Evolutionary conservation across 1,284 basidiomycete genomes (phyloP), one percentile per base, ranked within the genome.

Genomic region (Sanghuangporus weigelae): DNA sequence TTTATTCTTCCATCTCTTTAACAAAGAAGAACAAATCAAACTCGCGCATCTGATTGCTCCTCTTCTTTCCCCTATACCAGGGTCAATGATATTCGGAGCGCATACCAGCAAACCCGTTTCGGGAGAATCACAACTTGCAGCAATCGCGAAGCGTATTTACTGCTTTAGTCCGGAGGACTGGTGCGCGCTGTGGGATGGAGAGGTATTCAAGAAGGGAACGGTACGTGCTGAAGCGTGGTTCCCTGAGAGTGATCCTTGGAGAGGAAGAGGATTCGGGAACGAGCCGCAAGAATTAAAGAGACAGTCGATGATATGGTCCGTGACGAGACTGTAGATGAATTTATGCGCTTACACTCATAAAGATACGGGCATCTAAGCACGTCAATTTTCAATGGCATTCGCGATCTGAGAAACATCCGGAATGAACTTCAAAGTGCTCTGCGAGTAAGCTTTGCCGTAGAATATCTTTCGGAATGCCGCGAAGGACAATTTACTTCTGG

Each of bases 1-100:
- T 10, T 70, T 77, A 1, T 77, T 84, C 69, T 84, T 84, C 72
- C 82, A 84, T 67, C 74, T 84, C 36, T 84, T 84, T 71, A 66
- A 72, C 59, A 76, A 81, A 67, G 74, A 74, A 19, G 57, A 74
- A 31, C 81, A 84, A 68, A 57, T 70, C 10, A 60, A 75, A 44
- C 70, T 82, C n/a, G 82, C 78, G 3, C 69, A 69, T 12, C 71
- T 69, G 3, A 65, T 82, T 48, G 78, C 76, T 0, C 69, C 76
- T 1, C 71, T 84, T 7, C 75, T 80, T 46, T 74, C 73, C 10
- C 70, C 75, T 0, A 68, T 72, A 56, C 73, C 75, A 0, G 77
- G 76, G 11, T 77, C 76, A 11, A 66, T 77, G 48, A 71, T 79
- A 62, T 74, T 78, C 62, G 77, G 78, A 2, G 56, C 61, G 39